Conservation (phyloP, 768 basidiomycete species). For the Macrolepiota fuliginosa region DNA sequence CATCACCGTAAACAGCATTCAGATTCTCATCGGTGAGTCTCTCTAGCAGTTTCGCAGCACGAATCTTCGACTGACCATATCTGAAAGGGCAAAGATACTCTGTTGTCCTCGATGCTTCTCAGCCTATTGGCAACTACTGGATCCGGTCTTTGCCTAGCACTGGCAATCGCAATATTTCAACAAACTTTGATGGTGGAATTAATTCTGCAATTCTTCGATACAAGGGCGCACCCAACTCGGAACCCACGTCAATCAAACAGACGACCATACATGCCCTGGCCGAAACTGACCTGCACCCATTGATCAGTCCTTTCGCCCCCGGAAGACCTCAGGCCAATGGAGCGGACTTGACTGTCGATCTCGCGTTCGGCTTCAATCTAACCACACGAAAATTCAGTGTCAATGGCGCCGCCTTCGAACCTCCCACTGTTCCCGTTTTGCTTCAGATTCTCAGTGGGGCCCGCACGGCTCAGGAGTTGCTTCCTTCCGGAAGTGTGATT, state of each 20-base stretch:
- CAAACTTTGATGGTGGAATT: slow-evolving; percentile 31
- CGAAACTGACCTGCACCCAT: slow-evolving; percentile 24
- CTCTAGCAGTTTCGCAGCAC: slow-evolving; percentile 25
- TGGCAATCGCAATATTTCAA: slow-evolving; percentile 11
- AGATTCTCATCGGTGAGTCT: slow-evolving; percentile 40
- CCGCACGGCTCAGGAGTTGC: slow-evolving; percentile 34
- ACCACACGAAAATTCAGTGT: slow-evolving; percentile 10
- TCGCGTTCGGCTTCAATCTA: slow-evolving; percentile 17
- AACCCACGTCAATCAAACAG: slow-evolving; percentile 33
- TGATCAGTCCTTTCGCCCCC: slow-evolving; percentile 19
- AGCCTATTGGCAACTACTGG: slow-evolving; percentile 51
- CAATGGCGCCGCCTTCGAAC: slow-evolving; percentile 12
- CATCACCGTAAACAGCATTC: slow-evolving; percentile 34
- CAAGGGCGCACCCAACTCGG: slow-evolving; percentile 32
- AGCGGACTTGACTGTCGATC: slow-evolving; percentile 21
- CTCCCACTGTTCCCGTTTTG: slow-evolving; percentile 42
- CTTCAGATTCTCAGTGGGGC: slow-evolving; percentile 50
- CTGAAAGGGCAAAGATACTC: slow-evolving; percentile 33
- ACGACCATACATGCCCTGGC: slow-evolving; percentile 20
- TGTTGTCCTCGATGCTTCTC: slow-evolving; percentile 39
- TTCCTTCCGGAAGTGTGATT: slow-evolving; percentile 39
- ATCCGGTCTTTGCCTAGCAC: slow-evolving; percentile 37
- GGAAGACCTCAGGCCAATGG: slow-evolving; percentile 19
- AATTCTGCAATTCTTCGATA: slow-evolving; percentile 52
- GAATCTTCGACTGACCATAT: slow-evolving; percentile 32